Evolutionary conservation across 257 asterid species (phyloP).

Genomic region (Coffea canephora): DNA sequence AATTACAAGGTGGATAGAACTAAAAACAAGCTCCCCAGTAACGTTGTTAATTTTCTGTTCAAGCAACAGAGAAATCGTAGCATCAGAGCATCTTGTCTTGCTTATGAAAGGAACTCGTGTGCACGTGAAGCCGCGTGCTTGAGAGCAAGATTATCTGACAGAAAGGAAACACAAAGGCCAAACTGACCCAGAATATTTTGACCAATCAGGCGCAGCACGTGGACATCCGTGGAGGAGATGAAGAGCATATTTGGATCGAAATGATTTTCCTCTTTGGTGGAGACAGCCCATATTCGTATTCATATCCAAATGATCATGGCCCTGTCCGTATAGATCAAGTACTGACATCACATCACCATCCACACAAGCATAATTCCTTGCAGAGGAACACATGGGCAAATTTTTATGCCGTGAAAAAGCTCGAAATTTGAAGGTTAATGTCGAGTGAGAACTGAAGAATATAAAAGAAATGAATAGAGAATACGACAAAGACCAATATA

Average conservation of each 20-base stretch:
- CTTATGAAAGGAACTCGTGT: background rate
- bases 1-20: background rate
- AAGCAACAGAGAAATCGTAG: background rate
- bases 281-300: background rate
- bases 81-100: background rate
- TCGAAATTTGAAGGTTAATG: no score
- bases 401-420: no score
- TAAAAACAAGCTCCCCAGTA: background rate
- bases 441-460: no score
- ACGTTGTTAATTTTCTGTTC: background rate
- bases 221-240: background rate
- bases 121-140: conserved; percentile 18
- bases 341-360: background rate
- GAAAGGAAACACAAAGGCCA: background rate
- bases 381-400: background rate
- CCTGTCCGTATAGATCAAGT: background rate
- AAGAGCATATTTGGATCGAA: background rate
- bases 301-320: background rate
- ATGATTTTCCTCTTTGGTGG: background rate
- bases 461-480: no score
- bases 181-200: background rate
- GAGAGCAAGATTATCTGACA: conserved; percentile 9
- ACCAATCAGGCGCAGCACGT: background rate
- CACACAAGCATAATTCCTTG: background rate
- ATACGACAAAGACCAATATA: no score